Percentiles rank a stretch among this genome's conserved stretches.
Evolutionary conservation across 2,329 filamentous ascomycete genomes (phyloP).

Genomic region (Plectosphaerella plurivora): DNA sequence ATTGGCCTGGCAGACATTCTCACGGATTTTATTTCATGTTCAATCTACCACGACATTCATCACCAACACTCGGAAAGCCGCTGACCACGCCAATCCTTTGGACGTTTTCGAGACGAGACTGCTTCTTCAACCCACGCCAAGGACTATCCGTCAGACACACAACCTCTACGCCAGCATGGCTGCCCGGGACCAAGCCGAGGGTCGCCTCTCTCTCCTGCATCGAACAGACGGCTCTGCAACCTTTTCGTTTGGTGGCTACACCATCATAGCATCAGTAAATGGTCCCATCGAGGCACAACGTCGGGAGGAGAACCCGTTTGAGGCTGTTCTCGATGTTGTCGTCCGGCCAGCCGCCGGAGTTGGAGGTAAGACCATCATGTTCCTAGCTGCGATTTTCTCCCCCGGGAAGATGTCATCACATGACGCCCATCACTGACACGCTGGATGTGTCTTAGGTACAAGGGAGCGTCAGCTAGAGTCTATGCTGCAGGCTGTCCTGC

Average conservation of each 20-base stretch:
- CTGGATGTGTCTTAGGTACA: slow-evolving; percentile 43
- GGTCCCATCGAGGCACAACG: slow-evolving; percentile 87
- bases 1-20: too few relatives aligned
- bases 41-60: too few relatives aligned
- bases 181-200: slow-evolving; percentile 36
- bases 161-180: not conserved
- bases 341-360: slow-evolving; percentile 82
- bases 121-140: too few relatives aligned
- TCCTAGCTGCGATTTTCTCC: not conserved
- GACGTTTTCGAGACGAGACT: too few relatives aligned
- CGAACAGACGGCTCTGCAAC: slow-evolving; percentile 77
- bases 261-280: slow-evolving; percentile 81
- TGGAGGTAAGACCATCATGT: slow-evolving; percentile 54
- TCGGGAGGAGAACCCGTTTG: slow-evolving; percentile 86
- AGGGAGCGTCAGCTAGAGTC: slow-evolving; percentile 80
- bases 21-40: too few relatives aligned
- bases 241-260: slow-evolving; percentile 72
- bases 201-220: slow-evolving; percentile 54
- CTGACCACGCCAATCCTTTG: too few relatives aligned
- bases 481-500: slow-evolving; percentile 66
- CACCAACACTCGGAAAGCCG: too few relatives aligned
- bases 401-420: too few relatives aligned
- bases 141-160: not conserved
- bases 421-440: slow-evolving; percentile 11
- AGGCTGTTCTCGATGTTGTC: slow-evolving; percentile 85